phyloP scores from a whole-genome alignment of 495 filamentous ascomycete species.

The Lophiostoma macrostomum region DNA sequence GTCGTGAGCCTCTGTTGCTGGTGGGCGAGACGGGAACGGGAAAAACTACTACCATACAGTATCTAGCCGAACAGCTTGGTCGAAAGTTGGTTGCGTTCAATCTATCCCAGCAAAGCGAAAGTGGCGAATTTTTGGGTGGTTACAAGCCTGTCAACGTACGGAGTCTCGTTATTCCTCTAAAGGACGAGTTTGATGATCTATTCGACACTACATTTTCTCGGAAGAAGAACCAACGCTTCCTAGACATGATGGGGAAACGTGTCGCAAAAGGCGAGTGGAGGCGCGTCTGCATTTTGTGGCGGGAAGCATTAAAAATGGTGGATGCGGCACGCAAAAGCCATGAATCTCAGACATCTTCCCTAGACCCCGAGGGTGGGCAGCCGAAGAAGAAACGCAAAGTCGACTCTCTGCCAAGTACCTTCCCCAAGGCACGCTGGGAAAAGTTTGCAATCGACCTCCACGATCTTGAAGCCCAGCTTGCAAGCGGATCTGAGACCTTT shows the following conservation, averaged over 20 bases:
- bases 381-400: constrained; percentile 79
- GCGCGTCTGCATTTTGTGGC: constrained; percentile 78
- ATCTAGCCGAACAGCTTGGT: constrained; percentile 76
- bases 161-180: constrained; percentile 81
- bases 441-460: constrained; percentile 71
- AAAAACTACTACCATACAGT: constrained; percentile 93
- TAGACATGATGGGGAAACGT: constrained; percentile 73
- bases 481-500: constrained; percentile 74
- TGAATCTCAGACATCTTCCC: constrained; percentile 36
- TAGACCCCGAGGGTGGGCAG: constrained; percentile 53
- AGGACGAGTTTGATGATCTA: constrained; percentile 88
- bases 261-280: constrained; percentile 81
- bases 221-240: constrained; percentile 80
- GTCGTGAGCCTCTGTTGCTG: constrained; percentile 82
- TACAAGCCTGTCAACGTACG: constrained; percentile 93
- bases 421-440: constrained; percentile 64
- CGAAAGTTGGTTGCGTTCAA: constrained; percentile 87
- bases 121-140: constrained; percentile 85
- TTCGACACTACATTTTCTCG: constrained; percentile 80
- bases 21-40: constrained; percentile 98
- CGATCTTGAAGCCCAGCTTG: constrained; percentile 76
- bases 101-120: constrained; percentile 95
- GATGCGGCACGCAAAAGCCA: constrained; percentile 56
- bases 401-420: constrained; percentile 47
- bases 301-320: constrained; percentile 81